Evolutionary conservation across 2,329 filamentous ascomycete genomes (phyloP), one percentile per base, ranked within the genome.

Genomic region (Leptographium flavum): DNA sequence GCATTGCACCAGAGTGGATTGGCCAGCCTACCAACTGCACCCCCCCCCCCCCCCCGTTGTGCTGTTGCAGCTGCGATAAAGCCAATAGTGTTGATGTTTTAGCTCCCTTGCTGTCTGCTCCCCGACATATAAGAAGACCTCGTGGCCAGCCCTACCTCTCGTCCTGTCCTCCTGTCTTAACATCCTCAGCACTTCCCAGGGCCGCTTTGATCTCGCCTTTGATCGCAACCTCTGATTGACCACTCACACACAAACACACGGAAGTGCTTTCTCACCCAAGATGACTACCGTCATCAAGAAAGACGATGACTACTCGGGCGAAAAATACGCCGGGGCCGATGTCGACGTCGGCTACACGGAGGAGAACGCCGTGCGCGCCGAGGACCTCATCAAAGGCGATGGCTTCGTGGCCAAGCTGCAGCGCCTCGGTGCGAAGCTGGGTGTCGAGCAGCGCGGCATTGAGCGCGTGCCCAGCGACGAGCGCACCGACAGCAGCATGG

Each of bases 361-460:
- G 30, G 54, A 55, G 40, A 52, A 52, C 36, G 52, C 46, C 22
- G 49, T 56, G 22, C 50, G 44, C 48, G 44, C 49, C 36, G 27
- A 47, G 45, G 49, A 55, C 17, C 49, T 55, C 44, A 33, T 32
- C n/a, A 48, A 43, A 15, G 56, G 53, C 46, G 36, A 47, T 33
- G 49, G 51, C 78, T 1, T 38, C 7, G 7, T 27, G 17, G 36
- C 38, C 23, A 30, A 31, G 6, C 8, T 47, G 17, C 79, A 88
- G 59, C 70, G 76, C 27, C 54, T 83, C 14, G 81, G 79, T 0
- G 77, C 72, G 37, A 76, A 70, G 53, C 68, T 81, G 50, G 74
- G 79, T 36, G 73, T 87, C 45, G 83, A 88, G 62, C 76, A 83
- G 63, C 67, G 82, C 56, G 83, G 83, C 45, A 84, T 87, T 48